These are phyloP conservation scores for Fusarium musae DNA, from an alignment of 2,329 filamentous ascomycete genomes.

Conservation along the genomic window DNA sequence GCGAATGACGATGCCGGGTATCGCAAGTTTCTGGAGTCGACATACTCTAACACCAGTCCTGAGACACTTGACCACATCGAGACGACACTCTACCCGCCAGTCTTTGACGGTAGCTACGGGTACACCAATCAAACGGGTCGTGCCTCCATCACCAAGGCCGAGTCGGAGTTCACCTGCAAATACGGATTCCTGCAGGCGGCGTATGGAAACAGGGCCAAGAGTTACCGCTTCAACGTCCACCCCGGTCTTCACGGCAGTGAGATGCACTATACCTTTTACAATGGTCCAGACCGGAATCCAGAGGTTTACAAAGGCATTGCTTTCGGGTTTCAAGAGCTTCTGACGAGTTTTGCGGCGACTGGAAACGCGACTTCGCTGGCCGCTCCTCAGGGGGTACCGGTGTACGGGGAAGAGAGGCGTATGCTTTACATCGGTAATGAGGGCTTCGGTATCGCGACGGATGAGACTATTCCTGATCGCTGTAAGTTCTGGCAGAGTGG, in stretches of 20 bases:
- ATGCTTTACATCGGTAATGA: not conserved
- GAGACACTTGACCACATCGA: not conserved
- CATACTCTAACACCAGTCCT: accelerated
- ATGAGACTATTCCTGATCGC: not conserved
- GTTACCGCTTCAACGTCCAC: not conserved
- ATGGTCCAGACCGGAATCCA: not conserved
- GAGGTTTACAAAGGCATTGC: not conserved
- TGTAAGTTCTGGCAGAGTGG: not conserved
- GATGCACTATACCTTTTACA: not conserved
- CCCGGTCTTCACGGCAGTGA: not conserved
- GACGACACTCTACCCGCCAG: not conserved
- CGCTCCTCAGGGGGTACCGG: not conserved
- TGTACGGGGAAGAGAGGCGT: not conserved
- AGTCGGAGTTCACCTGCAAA: not conserved
- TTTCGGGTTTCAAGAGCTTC: not conserved
- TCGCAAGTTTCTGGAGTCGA: not conserved
- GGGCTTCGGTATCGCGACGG: not conserved
- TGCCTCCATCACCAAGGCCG: not conserved
- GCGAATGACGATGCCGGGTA: not conserved
- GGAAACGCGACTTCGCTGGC: not conserved
- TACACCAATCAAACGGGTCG: not conserved
- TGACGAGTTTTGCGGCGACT: not conserved
- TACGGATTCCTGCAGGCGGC: not conserved
- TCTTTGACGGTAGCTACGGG: not conserved
- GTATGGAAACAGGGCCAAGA: not conserved